Evolutionary conservation across 768 basidiomycete genomes (phyloP).

Genomic region (Podaxis sp.): DNA sequence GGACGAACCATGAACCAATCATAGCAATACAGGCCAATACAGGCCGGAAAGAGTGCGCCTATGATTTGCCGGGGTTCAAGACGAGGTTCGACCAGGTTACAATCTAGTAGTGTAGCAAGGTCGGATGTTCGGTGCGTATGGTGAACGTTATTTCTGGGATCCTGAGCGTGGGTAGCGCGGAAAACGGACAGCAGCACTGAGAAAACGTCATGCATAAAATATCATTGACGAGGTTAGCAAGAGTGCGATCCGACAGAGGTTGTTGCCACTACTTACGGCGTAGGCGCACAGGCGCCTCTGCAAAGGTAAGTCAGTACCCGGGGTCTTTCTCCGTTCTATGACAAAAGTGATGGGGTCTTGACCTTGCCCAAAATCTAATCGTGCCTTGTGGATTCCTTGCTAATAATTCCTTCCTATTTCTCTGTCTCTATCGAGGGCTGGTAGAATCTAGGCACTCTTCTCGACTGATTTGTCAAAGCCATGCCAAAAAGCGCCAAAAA

Average conservation of each 20-base stretch:
- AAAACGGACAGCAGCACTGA: neutral
- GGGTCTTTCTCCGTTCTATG: neutral
- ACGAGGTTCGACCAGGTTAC: neutral
- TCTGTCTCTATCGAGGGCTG: neutral
- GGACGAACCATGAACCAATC: neutral
- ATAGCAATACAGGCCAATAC: neutral
- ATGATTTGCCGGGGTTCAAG: neutral
- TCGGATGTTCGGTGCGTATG: neutral
- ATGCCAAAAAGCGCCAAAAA: conserved; percentile 91
- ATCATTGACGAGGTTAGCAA: too few relatives aligned
- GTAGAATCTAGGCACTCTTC: too few relatives aligned
- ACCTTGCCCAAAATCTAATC: neutral
- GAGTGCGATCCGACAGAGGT: neutral
- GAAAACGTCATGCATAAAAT: neutral
- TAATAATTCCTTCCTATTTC: neutral
- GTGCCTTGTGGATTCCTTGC: neutral
- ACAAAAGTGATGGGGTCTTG: neutral
- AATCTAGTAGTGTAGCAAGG: neutral
- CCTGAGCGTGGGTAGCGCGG: neutral
- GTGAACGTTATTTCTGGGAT: neutral
- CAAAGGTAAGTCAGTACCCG: neutral
- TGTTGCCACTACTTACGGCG: neutral
- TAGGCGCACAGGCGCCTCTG: neutral
- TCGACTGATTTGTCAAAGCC: neutral
- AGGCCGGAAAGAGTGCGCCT: conserved; percentile 1